phyloP scores from a whole-genome alignment of 179 eudicot genomes.

The Vitellaria paradoxa region DNA sequence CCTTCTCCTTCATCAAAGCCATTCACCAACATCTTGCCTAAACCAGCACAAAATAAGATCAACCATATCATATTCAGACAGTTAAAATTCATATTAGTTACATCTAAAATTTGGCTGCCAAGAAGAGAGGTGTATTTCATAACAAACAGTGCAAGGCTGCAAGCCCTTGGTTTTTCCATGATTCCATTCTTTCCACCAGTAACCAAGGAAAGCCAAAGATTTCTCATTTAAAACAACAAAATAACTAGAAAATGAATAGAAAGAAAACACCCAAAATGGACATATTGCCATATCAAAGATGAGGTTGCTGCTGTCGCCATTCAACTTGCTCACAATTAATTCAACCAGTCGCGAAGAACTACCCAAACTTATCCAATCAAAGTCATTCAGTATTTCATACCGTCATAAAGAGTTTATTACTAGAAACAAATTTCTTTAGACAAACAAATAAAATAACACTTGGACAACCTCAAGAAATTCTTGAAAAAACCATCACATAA shows the following conservation, averaged over 20 bases:
- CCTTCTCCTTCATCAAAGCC: conserved; percentile 12
- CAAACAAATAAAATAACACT: no score
- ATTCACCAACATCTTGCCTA: conserved; percentile 25
- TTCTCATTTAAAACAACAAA: background rate
- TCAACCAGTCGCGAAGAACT: background rate
- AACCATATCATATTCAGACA: background rate
- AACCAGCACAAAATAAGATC: background rate
- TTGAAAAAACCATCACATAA: background rate
- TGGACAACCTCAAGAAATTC: background rate
- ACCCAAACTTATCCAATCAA: background rate
- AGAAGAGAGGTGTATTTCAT: background rate
- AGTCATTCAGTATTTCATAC: background rate
- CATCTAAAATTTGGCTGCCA: background rate
- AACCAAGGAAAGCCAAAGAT: background rate
- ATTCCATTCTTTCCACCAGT: background rate
- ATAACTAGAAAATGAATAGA: background rate
- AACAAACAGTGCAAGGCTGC: background rate
- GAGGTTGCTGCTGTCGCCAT: background rate
- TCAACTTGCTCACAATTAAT: background rate
- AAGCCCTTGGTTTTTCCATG: background rate
- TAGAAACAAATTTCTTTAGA: no score
- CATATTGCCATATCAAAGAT: background rate
- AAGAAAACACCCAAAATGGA: background rate
- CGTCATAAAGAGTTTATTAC: background rate
- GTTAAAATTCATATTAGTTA: no score